These are phyloP conservation scores for Halteria grandinella DNA, from an alignment of 73 alveolate genomes.

Conservation along the genomic window DNA sequence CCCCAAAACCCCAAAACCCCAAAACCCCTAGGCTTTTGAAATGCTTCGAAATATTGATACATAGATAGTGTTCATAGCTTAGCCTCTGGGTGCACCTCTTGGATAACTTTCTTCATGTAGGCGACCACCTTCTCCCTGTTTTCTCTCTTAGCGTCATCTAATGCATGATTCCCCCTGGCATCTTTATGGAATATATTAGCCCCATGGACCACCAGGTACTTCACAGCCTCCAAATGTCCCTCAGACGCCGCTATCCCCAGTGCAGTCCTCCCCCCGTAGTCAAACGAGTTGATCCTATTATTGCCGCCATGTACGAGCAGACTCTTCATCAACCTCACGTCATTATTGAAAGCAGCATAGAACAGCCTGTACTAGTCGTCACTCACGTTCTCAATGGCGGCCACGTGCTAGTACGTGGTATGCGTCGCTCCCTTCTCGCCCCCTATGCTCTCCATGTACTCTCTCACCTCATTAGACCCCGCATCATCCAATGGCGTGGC, in stretches of 20 bases:
- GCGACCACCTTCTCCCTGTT: too few relatives aligned
- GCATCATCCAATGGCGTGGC: slow-evolving; percentile 31
- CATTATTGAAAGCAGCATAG: slow-evolving; percentile 3
- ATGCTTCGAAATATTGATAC: too few relatives aligned
- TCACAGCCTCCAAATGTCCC: slow-evolving; percentile 4
- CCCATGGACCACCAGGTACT: slow-evolving; percentile 7
- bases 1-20: too few relatives aligned
- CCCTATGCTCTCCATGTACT: neutral
- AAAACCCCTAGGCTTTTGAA: too few relatives aligned
- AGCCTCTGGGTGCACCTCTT: too few relatives aligned
- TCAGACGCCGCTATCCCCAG: slow-evolving; percentile 21
- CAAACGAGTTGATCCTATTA: neutral
- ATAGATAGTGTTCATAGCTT: too few relatives aligned
- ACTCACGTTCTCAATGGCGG: neutral
- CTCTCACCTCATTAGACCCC: neutral
- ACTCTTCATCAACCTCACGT: slow-evolving; percentile 15
- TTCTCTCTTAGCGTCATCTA: slow-evolving; percentile 15
- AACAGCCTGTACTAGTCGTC: slow-evolving; percentile 4
- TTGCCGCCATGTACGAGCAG: slow-evolving; percentile 1
- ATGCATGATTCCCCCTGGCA: slow-evolving; percentile 19
- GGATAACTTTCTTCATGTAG: too few relatives aligned
- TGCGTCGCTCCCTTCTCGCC: neutral
- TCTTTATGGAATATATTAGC: neutral
- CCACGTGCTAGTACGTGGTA: neutral
- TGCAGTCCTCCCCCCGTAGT: slow-evolving; percentile 18